A percentile compares a stretch with the other conserved stretches of the same genome.
phyloP scores from a whole-genome alignment of 352 stramenopile genomes.

The Thalassiosira sp. region DNA sequence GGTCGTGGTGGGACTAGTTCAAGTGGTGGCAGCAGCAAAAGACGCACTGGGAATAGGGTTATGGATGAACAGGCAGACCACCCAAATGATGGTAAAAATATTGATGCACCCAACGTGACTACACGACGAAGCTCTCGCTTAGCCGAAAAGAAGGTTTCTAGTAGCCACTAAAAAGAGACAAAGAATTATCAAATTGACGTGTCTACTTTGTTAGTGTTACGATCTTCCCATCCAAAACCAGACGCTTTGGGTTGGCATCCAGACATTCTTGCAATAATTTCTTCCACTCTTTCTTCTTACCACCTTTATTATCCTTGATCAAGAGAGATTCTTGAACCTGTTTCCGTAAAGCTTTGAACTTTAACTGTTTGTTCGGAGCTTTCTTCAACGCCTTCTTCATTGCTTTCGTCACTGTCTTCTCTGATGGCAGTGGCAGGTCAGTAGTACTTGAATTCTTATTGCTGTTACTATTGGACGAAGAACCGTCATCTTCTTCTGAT shows the following conservation, averaged over 20 bases:
- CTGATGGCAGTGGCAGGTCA: too few species aligned
- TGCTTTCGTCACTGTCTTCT: slow-evolving; percentile 64
- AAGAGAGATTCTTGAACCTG: slow-evolving; percentile 36
- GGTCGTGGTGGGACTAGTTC: background rate
- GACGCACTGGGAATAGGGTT: background rate
- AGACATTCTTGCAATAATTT: slow-evolving; percentile 32
- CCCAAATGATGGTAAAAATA: too few species aligned
- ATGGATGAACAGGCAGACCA: background rate
- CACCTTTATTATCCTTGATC: slow-evolving; percentile 18
- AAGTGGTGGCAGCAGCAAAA: background rate
- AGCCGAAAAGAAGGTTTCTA: slow-evolving; percentile 27
- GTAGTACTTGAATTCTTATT: too few species aligned
- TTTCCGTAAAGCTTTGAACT: slow-evolving; percentile 70
- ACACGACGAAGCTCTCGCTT: slow-evolving; percentile 40
- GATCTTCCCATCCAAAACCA: slow-evolving; percentile 42
- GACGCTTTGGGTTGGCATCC: slow-evolving; percentile 30
- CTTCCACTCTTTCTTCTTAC: slow-evolving; percentile 30
- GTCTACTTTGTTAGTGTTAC: too few species aligned
- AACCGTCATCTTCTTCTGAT: slow-evolving; percentile 10
- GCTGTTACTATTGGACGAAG: too few species aligned
- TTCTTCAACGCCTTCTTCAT: slow-evolving; percentile 80
- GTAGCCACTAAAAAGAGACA: slow-evolving; percentile 4
- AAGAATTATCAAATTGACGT: slow-evolving; percentile 5
- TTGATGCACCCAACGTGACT: slow-evolving; percentile 15
- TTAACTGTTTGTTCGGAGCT: slow-evolving; percentile 58